Base-by-base conservation (phyloP, 345 rosid species). In the Mangifera indica region DNA sequence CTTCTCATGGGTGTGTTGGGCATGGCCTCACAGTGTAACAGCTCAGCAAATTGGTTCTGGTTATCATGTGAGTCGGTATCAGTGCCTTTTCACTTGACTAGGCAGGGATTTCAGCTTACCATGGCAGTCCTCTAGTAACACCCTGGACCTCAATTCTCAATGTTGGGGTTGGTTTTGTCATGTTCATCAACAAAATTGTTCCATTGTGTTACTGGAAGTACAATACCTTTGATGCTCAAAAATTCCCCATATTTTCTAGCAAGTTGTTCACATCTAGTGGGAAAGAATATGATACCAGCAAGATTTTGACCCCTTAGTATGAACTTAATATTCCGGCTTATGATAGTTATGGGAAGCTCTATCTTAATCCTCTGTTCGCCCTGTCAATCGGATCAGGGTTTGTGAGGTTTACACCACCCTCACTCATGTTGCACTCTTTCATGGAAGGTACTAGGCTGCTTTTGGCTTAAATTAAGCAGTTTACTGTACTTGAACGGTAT, bases 61-160 rank as follows among this genome's bases (percentile, higher is more conserved):
- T 9, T 89, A 88, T 88, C 93, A 96, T 59, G 99, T n/a, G 99
- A 24, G 94, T 96, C 0, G 99, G 99, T 0, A 64, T 93, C 10
- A 98, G 99, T 69, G 97, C 98, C 20, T 91, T 93, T 74, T 91
- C 96, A 46, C 84, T 96, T 29, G 99, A 96, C 56, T 96, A 98
- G 99, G 99, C 99, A 20, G 99, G 99, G n/a, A 96, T 96, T 81
- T 88, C 97, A 1, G 99, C 99, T 42, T 96, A 96, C 64, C 99
- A 96, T 55, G 99, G 99, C 40, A 93, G 97, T 75, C 99, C 99
- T 2, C 84, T 96, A 58, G 97, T 96, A 48, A 71, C 99, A 2
- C 99, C 99, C 0, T 96, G 93, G 93, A 68, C 90, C 34, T 91
- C 99, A 44, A 93, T 96, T 71, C 79, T 96, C 73, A 96, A 93